A percentile compares a stretch with the other conserved stretches of the same genome.
These are phyloP conservation scores for Eimeria sp. DNA, from an alignment of 169 alveolate genomes.

Conservation along the genomic window DNA sequence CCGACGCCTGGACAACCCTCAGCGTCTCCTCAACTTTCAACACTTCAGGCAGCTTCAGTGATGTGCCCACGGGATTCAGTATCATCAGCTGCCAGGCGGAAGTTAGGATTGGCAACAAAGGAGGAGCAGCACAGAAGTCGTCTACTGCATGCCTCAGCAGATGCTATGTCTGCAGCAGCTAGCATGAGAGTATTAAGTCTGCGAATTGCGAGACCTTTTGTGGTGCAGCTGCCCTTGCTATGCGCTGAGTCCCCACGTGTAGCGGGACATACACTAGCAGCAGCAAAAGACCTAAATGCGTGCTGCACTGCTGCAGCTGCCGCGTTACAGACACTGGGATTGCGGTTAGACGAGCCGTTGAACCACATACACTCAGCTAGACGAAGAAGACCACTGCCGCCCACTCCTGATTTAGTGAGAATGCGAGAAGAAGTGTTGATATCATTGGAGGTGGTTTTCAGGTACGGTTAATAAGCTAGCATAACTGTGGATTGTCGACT, in stretches of 20 bases:
- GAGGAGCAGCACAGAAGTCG: conserved; percentile 35
- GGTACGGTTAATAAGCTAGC: background rate
- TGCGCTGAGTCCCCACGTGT: conserved; percentile 23
- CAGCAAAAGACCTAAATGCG: conserved; percentile 25
- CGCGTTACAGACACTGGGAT: conserved; percentile 54
- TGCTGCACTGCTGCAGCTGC: conserved; percentile 55
- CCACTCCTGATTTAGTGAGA: conserved; percentile 2
- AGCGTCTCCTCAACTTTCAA: background rate
- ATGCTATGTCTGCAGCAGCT: conserved; percentile 22
- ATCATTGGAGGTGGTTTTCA: conserved; percentile 2
- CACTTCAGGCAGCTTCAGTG: background rate
- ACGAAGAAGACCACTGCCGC: conserved; percentile 8
- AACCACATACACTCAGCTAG: background rate
- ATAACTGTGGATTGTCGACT: background rate
- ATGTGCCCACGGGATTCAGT: background rate
- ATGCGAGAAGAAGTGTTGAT: conserved; percentile 23
- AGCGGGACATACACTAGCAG: background rate
- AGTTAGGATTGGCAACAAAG: background rate
- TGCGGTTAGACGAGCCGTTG: conserved; percentile 21
- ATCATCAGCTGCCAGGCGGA: background rate
- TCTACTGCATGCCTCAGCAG: conserved; percentile 11
- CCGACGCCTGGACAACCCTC: background rate
- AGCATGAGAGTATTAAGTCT: conserved; percentile 27
- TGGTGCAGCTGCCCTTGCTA: conserved; percentile 59
- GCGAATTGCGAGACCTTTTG: conserved; percentile 28